Percentiles rank a stretch among this genome's conserved stretches.
Evolutionary conservation across 208 protist species (phyloP).

Genomic region (Wallacemonas sp.): DNA sequence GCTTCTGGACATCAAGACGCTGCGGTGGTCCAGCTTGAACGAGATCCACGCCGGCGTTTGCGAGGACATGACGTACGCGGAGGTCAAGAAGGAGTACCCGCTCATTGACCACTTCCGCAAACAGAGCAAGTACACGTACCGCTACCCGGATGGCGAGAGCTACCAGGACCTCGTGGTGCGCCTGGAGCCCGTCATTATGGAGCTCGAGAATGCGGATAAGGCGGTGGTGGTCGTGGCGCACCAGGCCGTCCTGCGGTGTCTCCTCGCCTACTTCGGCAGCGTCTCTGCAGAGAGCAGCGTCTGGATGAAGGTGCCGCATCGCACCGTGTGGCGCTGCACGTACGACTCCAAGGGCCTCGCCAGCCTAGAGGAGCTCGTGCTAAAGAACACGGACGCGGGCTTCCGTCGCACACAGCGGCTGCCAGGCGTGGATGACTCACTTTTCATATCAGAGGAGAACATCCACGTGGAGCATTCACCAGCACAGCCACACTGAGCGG

Average conservation of each 20-base stretch:
- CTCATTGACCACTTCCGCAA: conserved; percentile 79
- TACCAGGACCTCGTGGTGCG: conserved; percentile 89
- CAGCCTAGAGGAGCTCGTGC: conserved; percentile 67
- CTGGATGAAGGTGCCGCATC: conserved; percentile 71
- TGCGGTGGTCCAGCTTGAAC: conserved; percentile 85
- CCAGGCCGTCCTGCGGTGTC: conserved; percentile 79
- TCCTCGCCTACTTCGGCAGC: conserved; percentile 88
- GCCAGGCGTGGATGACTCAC: conserved; percentile 2
- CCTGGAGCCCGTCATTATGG: conserved; percentile 91
- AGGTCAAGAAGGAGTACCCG: conserved; percentile 71
- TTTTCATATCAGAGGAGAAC: conserved; percentile 11
- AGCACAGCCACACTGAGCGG: background rate
- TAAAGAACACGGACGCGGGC: conserved; percentile 46
- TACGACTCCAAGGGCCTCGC: conserved; percentile 86
- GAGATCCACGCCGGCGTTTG: conserved; percentile 91
- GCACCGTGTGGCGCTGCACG: conserved; percentile 84
- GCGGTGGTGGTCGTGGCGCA: conserved; percentile 87
- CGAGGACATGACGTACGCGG: conserved; percentile 84
- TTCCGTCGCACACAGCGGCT: conserved; percentile 20
- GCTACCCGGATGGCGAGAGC: conserved; percentile 88
- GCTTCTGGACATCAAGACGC: conserved; percentile 65
- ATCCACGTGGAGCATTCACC: background rate
- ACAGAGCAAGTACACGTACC: conserved; percentile 86
- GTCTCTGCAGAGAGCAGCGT: conserved; percentile 82
- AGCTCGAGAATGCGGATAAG: conserved; percentile 84